phyloP scores from a whole-genome alignment of 1,284 basidiomycete genomes.

The Leccinum proliferum region DNA sequence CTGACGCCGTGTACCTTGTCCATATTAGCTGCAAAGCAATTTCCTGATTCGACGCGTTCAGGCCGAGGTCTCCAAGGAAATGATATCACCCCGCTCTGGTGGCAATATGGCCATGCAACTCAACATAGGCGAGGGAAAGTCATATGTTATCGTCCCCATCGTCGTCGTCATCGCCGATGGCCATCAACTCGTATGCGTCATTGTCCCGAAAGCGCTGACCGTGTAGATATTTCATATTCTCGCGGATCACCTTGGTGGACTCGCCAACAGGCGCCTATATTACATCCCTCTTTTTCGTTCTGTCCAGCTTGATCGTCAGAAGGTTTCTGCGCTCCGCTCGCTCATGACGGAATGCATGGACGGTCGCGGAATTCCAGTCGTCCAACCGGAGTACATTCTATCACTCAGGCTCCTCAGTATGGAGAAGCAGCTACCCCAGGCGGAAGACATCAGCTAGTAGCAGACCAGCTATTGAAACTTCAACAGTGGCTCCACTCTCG shows the following conservation, averaged over 20 bases:
- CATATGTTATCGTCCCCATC: conserved; percentile 48
- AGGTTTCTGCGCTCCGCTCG: conserved; percentile 16
- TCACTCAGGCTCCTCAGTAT: conserved; percentile 44
- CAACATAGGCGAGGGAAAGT: conserved; percentile 59
- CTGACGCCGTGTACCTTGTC: conserved; percentile 18
- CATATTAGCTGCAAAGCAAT: conserved; percentile 35
- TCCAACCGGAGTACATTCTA: conserved; percentile 49
- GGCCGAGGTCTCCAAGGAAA: conserved; percentile 36
- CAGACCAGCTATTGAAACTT: conserved; percentile 15
- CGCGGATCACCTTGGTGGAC: too few relatives aligned
- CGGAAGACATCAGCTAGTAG: background rate
- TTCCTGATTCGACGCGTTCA: conserved; percentile 40
- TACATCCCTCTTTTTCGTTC: conserved; percentile 45
- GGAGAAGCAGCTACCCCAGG: conserved; percentile 25
- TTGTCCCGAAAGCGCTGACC: conserved; percentile 30
- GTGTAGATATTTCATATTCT: too few relatives aligned
- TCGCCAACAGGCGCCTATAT: conserved; percentile 27
- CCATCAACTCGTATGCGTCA: conserved; percentile 26
- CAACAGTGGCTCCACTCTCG: conserved; percentile 35
- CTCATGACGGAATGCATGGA: conserved; percentile 36
- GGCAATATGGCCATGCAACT: conserved; percentile 42
- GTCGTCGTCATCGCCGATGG: conserved; percentile 38
- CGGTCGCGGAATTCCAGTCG: conserved; percentile 38
- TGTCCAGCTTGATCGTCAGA: conserved; percentile 18
- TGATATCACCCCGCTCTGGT: conserved; percentile 37